phyloP scores from a whole-genome alignment of 2,329 filamentous ascomycete species.

The Pseudocercospora crystallina region DNA sequence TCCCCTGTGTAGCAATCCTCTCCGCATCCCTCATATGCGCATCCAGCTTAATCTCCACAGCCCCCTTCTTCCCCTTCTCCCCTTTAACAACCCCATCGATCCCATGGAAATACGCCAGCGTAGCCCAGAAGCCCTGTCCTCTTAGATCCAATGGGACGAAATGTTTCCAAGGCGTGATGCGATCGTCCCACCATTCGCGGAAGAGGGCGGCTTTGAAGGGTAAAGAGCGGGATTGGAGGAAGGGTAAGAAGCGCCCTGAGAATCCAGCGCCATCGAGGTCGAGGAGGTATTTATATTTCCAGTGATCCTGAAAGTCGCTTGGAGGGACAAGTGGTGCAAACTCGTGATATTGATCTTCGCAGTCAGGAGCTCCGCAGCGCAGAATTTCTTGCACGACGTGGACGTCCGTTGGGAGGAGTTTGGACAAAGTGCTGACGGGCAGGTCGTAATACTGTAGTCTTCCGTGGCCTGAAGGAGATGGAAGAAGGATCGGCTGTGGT shows the following conservation, averaged over 20 bases:
- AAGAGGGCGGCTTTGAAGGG: constrained; percentile 73
- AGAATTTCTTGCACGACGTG: constrained; percentile 59
- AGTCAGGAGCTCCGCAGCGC: constrained; percentile 57
- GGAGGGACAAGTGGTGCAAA: constrained; percentile 48
- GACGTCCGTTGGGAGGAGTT: constrained; percentile 55
- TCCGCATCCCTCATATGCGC: constrained; percentile 49
- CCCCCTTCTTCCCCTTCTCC: constrained; percentile 35
- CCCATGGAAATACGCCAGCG: constrained; percentile 71
- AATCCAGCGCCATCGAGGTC: constrained; percentile 69
- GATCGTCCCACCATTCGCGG: constrained; percentile 75
- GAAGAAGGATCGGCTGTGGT: constrained; percentile 58
- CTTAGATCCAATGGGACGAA: constrained; percentile 76
- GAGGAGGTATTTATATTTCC: constrained; percentile 69
- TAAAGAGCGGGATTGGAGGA: constrained; percentile 64
- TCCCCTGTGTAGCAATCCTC: constrained; percentile 66
- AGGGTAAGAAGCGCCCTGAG: constrained; percentile 63
- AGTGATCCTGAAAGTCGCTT: constrained; percentile 57
- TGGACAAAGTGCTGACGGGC: constrained; percentile 54
- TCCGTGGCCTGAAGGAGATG: constrained; percentile 25
- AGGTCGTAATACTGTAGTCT: constrained; percentile 60
- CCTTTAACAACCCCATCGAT: constrained; percentile 44
- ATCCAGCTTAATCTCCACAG: constrained; percentile 46
- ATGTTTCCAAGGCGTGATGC: constrained; percentile 74
- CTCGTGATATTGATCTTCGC: constrained; percentile 53
- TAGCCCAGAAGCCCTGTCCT: constrained; percentile 71